Evolutionary conservation across 345 rosid species (phyloP), one percentile per base, ranked within the genome.

Genomic region (rapeseed (Brassica napus)): DNA sequence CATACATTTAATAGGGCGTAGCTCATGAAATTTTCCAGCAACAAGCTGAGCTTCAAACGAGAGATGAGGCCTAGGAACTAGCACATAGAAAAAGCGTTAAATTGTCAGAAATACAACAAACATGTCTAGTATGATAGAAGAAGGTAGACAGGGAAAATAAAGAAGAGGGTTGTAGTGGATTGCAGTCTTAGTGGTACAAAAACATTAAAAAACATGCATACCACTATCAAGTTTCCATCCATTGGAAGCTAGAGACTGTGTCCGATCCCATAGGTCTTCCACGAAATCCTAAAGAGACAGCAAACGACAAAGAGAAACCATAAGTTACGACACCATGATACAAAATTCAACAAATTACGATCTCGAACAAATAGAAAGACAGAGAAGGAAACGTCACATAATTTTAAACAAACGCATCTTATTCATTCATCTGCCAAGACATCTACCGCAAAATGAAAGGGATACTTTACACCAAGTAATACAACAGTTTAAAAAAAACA

Each of bases 161-260:
- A 69, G 37, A 65, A 68, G 39, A 12, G 73, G n/a, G 16, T 65
- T 57, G 72, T 65, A 65, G 44, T 16, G 15, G 65, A 11, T 58
- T 31, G 55, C 67, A 71, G 67, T 65, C 52, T 62, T 62, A 8
- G 8, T 37, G 30, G 28, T 75, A 75, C 59, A 74, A 26, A 69
- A 69, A 39, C 39, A 57, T 34, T 54, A 64, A 2, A 31, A 69
- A 14, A 70, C 35, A 69, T 47, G 44, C 60, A 80, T 87, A 90
- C 98, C 98, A 82, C 99, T 96, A 55, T 92, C 94, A 71, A 92
- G 80, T 83, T 90, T 96, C 99, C 99, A 96, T 79, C 97, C 98
- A 82, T 82, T 89, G 79, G 81, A 85, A 75, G 90, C 93, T 55
- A 89, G 85, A 65, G 73, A 82, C 79, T 93, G 97, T 84, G 89